Evolutionary conservation across 129 eudicot species (phyloP), one percentile per base, ranked within the genome.

Genomic region (Centella asiatica): DNA sequence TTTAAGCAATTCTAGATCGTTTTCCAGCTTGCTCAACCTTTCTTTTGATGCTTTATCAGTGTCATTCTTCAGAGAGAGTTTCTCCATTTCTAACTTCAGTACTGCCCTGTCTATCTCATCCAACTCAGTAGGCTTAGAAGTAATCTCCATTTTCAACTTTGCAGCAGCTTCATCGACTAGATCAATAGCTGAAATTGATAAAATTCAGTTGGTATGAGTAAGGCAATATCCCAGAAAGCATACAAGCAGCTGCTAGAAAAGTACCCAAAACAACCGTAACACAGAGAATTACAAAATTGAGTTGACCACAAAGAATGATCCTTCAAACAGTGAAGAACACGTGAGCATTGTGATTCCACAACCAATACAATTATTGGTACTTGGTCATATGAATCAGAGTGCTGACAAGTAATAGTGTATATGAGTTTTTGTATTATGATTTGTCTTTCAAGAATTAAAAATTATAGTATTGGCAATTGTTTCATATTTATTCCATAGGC

Each of bases 151-250:
- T 71, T 92, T 92, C 9, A 92, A 45, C 66, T 92, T 92, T 18
- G 95, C 98, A 77, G 98, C 95, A 73, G 98, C 80, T 78, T 92
- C 98, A 54, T 92, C 98, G 15, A 92, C 90, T 51, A 92, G 85
- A 78, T 92, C 98, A 67, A 92, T 92, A 50, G 95, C 98, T 90
- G 84, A 69, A 71, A 69, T 31, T 11, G 34, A 29, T 17, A 26
- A 6, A 27, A 42, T 2, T 6, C 36, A 24, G 15, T 51, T 15
- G 18, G 6, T 53, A 40, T 33, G 23, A n/a, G 45, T n/a, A 42
- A 26, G 12, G 5, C 4, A 42, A 14, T 42, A 42, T n/a, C 15
- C 14, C 15, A 4, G 46, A 42, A 36, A 42, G 17, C 12, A 42
- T 13, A 14, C n/a, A n/a, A 14, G 46, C 46, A 42, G 18, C 15